Evolutionary conservation across 805 yeast genomes (phyloP).

Genomic region (Debaryomyces hansenii): DNA sequence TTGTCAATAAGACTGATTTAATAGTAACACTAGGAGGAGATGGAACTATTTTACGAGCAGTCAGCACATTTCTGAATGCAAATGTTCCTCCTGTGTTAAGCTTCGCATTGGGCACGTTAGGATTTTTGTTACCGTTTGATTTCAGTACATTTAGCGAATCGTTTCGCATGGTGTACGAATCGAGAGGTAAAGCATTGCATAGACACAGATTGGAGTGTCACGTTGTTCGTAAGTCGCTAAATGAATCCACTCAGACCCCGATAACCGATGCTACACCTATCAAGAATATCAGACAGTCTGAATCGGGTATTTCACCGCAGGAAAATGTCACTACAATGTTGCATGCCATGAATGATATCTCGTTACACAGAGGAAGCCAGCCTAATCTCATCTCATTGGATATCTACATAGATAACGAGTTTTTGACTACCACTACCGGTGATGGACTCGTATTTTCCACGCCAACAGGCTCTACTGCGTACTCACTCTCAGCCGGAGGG

Average conservation of each 20-base stretch:
- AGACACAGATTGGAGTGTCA: conserved; percentile 81
- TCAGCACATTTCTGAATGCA: conserved; percentile 68
- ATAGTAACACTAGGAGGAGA: conserved; percentile 94
- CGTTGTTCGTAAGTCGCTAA: conserved; percentile 32
- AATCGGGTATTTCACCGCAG: conserved; percentile 15
- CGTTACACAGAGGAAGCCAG: conserved; percentile 81
- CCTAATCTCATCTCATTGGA: conserved; percentile 85
- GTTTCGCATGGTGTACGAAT: conserved; percentile 63
- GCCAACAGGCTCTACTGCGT: conserved; percentile 96
- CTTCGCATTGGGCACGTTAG: conserved; percentile 87
- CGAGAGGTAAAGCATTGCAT: conserved; percentile 70
- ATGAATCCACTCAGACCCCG: conserved; percentile 2
- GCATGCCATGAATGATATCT: conserved; percentile 92
- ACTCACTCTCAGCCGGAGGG: conserved; percentile 87
- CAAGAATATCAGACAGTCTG: conserved; percentile 9
- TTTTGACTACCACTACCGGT: conserved; percentile 85
- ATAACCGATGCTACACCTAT: conserved; percentile 3
- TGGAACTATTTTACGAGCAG: conserved; percentile 87
- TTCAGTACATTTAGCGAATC: conserved; percentile 59
- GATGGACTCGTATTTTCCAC: conserved; percentile 86
- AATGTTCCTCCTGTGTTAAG: conserved; percentile 87
- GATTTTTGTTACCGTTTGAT: conserved; percentile 86
- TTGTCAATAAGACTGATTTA: conserved; percentile 69
- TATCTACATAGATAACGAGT: conserved; percentile 80
- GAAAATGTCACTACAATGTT: conserved; percentile 34